Percentiles rank a stretch among this genome's conserved stretches.
phyloP scores from a whole-genome alignment of 169 alveolate species.

The Haemoproteus tartakovskyi region DNA sequence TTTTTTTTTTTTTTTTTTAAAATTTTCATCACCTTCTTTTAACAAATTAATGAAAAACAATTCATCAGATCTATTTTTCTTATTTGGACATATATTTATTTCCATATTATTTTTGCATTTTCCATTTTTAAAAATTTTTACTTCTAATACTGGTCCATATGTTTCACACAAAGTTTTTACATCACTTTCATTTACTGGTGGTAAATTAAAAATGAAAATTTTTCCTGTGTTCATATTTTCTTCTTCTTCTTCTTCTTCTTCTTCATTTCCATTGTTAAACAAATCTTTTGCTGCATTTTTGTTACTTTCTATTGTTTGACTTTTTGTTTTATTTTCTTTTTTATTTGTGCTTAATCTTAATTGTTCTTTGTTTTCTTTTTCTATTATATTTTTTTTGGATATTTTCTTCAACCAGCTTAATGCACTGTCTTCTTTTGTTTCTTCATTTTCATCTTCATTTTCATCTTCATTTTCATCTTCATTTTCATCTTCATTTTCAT shows the following conservation, averaged over 20 bases:
- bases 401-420: conserved; percentile 44
- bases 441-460: neutral
- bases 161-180: conserved; percentile 48
- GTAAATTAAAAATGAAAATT: conserved; percentile 50
- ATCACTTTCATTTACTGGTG: conserved; percentile 50
- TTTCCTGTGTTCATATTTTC: conserved; percentile 64
- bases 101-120: conserved; percentile 31
- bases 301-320: neutral
- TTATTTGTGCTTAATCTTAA: neutral
- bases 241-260: conserved; percentile 1
- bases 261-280: neutral
- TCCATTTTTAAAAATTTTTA: conserved; percentile 46
- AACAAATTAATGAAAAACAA: conserved; percentile 49
- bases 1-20: neutral
- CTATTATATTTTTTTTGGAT: conserved; percentile 27
- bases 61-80: conserved; percentile 12
- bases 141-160: conserved; percentile 68
- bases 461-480: neutral
- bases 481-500: neutral
- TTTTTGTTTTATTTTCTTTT: conserved; percentile 1
- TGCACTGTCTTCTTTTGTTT: conserved; percentile 41
- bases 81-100: conserved; percentile 14
- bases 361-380: conserved; percentile 1
- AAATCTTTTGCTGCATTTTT: neutral
- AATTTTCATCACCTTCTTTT: conserved; percentile 5